Evolutionary conservation across 2,329 filamentous ascomycete species (phyloP), one percentile per base, ranked within the genome.

Genomic region (Trichoderma lentiforme): DNA sequence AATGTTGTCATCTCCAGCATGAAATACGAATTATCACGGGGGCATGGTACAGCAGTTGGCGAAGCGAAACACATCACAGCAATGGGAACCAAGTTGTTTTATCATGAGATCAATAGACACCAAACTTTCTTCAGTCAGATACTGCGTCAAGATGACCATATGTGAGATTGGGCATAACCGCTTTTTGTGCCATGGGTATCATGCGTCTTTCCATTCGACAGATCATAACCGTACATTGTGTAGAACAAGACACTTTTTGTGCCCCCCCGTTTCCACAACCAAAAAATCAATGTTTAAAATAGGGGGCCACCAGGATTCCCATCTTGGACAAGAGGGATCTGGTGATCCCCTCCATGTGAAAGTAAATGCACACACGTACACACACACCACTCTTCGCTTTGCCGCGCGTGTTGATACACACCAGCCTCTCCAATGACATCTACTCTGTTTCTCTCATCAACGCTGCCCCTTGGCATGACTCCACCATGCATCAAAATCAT

Each of bases 401-500:
- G 26, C 43, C 57, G 39, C 39, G 39, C 21, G 30, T 62, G 47
- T 51, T 51, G 57, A 47, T 34, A 34, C 32, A 21, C 32, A 21
- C 39, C 28, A 7, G n/a, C 57, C 67, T 11, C 21, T 43, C 39
- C 66, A 53, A 34, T 15, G 21, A 18, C 39, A 62, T 26, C 62
- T 36, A 62, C 39, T 47, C 28, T 21, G n/a, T 5, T 61, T 39
- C 61, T 63, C 18, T 66, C 57, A 53, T 68, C 60, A 39, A 65
- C 34, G 57, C 15, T 43, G 60, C 26, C 53, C 11, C 43, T 57
- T 39, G 30, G 57, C 58, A 60, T 21, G 47, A 57, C 64, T 68
- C 58, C 71, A 57, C 61, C 26, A 30, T 28, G 32, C 70, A 51
- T 39, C 47, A 63, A 66, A 61, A 60, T 58, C 32, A 77, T 77